These are phyloP conservation scores for Moringa oleifera DNA, from an alignment of 345 rosid genomes.

Conservation along the genomic window DNA sequence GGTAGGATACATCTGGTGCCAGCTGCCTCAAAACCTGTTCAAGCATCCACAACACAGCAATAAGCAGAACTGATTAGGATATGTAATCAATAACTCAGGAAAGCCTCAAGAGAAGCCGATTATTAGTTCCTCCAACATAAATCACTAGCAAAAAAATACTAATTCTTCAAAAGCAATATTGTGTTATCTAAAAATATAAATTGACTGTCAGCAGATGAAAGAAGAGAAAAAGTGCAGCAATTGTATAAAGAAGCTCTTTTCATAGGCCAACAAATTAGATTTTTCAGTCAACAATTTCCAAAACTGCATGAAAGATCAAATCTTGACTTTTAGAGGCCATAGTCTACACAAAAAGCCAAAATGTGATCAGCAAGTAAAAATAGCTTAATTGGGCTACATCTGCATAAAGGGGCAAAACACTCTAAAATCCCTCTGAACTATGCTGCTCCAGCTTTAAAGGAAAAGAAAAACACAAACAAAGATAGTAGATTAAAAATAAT, in stretches of 20 bases:
- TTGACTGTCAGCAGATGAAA: not conserved
- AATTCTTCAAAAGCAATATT: not conserved
- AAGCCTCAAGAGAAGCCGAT: not conserved
- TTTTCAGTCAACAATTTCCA: not conserved
- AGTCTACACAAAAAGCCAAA: no score
- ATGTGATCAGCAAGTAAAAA: no score
- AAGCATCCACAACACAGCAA: constrained; percentile 15
- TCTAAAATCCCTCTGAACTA: not conserved
- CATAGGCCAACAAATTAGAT: not conserved
- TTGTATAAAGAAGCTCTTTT: no score
- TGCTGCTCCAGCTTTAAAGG: not conserved
- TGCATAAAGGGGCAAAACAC: not conserved
- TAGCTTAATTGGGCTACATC: not conserved
- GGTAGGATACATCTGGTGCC: constrained; percentile 89
- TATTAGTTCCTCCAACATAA: not conserved
- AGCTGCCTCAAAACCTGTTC: constrained; percentile 85
- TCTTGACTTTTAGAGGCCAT: no score
- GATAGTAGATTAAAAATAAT: no score
- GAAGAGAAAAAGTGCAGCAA: not conserved
- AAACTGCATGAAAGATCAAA: no score
- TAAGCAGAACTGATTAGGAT: not conserved
- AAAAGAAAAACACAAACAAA: no score
- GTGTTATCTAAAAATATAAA: not conserved
- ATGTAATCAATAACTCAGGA: not conserved
- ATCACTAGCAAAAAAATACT: not conserved